phyloP scores from a whole-genome alignment of 2,329 filamentous ascomycete genomes.

The Cercospora nicotianae region DNA sequence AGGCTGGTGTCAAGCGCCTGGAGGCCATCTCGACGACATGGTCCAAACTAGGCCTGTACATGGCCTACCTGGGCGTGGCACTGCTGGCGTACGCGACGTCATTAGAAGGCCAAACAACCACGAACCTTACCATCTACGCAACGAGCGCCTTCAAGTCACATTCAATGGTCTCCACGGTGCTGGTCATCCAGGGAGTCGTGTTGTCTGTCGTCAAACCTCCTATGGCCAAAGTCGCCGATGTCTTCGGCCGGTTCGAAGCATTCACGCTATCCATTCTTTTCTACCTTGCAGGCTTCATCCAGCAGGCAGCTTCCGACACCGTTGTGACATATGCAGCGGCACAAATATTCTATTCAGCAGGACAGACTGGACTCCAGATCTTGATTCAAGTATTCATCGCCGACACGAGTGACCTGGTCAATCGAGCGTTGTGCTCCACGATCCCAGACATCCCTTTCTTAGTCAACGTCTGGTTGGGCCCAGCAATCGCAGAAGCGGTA shows the following conservation, averaged over 20 bases:
- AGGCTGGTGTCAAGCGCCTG: constrained; percentile 51
- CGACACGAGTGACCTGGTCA: constrained; percentile 60
- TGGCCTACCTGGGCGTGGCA: constrained; percentile 48
- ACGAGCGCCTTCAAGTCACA: constrained; percentile 66
- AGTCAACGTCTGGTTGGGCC: constrained; percentile 62
- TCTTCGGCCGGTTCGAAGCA: constrained; percentile 62
- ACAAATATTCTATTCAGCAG: constrained; percentile 63
- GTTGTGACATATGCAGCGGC: constrained; percentile 57
- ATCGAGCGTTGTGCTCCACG: constrained; percentile 60
- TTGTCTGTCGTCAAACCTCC: constrained; percentile 62
- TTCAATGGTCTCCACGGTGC: constrained; percentile 64
- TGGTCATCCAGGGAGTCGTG: constrained; percentile 64
- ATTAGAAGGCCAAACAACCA: constrained; percentile 65
- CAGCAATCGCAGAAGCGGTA: constrained; percentile 53
- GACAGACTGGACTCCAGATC: constrained; percentile 60
- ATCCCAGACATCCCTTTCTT: constrained; percentile 62
- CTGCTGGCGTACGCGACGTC: constrained; percentile 63
- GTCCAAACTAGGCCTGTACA: constrained; percentile 49
- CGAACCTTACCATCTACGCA: constrained; percentile 62
- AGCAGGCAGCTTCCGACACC: constrained; percentile 57
- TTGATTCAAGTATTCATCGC: constrained; percentile 66
- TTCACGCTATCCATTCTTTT: constrained; percentile 57
- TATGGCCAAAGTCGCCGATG: constrained; percentile 62
- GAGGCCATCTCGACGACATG: constrained; percentile 53
- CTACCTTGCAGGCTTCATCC: constrained; percentile 58